Conservation (phyloP, 352 stramenopile species). For the Globisporangium nodosum region DNA sequence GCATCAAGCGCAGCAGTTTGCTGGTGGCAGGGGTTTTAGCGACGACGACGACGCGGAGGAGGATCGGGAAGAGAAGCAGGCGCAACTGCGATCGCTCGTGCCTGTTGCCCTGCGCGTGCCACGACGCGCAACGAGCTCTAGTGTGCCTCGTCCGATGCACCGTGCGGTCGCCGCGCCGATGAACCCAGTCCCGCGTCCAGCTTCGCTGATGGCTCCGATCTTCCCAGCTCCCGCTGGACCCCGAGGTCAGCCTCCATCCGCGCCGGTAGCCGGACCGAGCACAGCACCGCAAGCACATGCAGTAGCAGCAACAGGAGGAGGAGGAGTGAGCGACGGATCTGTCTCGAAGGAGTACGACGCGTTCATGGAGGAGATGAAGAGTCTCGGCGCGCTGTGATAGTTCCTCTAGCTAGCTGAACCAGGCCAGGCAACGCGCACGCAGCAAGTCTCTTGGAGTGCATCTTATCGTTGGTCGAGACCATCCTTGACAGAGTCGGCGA, state of each 20-base stretch:
- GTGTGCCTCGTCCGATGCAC: conserved; percentile 1
- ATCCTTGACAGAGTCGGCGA: no score
- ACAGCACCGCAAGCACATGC: background rate
- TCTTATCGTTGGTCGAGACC: no score
- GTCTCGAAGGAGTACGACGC: conserved; percentile 56
- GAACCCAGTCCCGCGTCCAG: conserved; percentile 16
- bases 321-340: conserved; percentile 8
- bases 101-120: conserved; percentile 57
- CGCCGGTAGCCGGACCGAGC: no score
- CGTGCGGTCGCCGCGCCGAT: conserved; percentile 11
- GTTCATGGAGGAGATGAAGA: conserved; percentile 72
- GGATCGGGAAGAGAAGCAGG: conserved; percentile 29
- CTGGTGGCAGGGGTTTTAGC: background rate
- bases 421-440: no score
- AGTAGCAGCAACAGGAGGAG: background rate
- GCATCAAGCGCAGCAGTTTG: background rate
- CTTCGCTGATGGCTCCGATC: conserved; percentile 4
- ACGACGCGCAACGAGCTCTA: conserved; percentile 18
- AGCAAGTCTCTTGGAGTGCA: no score
- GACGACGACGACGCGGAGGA: conserved; percentile 23
- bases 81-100: conserved; percentile 48
- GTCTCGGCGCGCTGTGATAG: conserved; percentile 6
- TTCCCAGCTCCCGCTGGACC: background rate
- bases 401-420: no score
- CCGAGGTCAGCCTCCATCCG: no score